phyloP scores from a whole-genome alignment of 257 asterid genomes.

The Rehmannia glutinosa region DNA sequence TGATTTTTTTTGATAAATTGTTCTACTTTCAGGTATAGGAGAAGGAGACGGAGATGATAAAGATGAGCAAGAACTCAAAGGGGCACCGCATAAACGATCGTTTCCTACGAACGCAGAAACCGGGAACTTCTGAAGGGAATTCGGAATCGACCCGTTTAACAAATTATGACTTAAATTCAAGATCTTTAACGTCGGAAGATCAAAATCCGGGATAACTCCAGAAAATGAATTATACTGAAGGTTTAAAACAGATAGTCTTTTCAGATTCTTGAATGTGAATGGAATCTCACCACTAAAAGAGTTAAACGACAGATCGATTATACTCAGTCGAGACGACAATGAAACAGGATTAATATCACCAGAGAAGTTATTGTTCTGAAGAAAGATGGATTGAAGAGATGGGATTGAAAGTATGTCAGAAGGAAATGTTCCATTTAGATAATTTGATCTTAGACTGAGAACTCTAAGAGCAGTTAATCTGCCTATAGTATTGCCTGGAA shows the following conservation, averaged over 20 bases:
- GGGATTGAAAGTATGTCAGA: conserved; percentile 62
- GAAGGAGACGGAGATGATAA: conserved; percentile 43
- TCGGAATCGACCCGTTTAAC: conserved; percentile 63
- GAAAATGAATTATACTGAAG: conserved; percentile 57
- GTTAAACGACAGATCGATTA: conserved; percentile 73
- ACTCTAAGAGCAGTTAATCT: conserved; percentile 57
- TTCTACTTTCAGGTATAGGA: conserved; percentile 21
- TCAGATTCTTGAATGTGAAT: conserved; percentile 26
- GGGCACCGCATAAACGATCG: conserved; percentile 57
- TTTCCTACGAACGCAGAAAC: conserved; percentile 69
- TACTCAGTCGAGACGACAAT: conserved; percentile 43
- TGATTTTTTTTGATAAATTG: too few species aligned
- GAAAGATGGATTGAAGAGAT: conserved; percentile 54
- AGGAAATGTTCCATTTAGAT: conserved; percentile 63
- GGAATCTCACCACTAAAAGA: conserved; percentile 71
- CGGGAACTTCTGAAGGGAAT: conserved; percentile 58
- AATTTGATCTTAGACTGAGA: conserved; percentile 72
- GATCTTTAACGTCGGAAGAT: conserved; percentile 40
- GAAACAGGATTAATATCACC: conserved; percentile 46
- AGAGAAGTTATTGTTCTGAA: conserved; percentile 77
- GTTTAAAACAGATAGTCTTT: conserved; percentile 46
- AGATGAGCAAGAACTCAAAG: conserved; percentile 42
- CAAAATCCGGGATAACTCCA: conserved; percentile 56
- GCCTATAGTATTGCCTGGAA: conserved; percentile 60
- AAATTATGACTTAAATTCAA: conserved; percentile 68